Evolutionary conservation across 306 rosid species (phyloP).

Genomic region (Prunus mume): DNA sequence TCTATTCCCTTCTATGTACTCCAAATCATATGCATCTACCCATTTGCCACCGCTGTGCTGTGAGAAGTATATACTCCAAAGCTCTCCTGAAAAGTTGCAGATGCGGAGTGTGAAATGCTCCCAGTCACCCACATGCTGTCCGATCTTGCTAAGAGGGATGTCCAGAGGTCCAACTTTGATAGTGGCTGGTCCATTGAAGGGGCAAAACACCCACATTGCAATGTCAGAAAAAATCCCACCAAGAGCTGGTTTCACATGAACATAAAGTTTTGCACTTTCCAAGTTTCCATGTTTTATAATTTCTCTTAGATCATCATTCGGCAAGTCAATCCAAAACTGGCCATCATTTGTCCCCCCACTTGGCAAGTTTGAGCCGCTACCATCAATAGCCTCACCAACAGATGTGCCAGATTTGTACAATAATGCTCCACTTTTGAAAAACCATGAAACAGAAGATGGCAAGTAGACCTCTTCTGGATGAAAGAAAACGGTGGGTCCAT

Average conservation of each 20-base stretch:
- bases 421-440: slow-evolving; percentile 63
- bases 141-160: slow-evolving; percentile 54
- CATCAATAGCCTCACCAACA: slow-evolving; percentile 57
- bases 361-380: slow-evolving; percentile 70
- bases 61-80: slow-evolving; percentile 50
- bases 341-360: slow-evolving; percentile 62
- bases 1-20: slow-evolving; percentile 47
- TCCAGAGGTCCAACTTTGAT: slow-evolving; percentile 57
- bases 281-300: slow-evolving; percentile 56
- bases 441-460: slow-evolving; percentile 95
- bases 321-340: slow-evolving; percentile 83
- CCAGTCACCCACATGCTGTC: slow-evolving; percentile 82
- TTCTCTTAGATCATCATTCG: slow-evolving; percentile 51
- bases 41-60: slow-evolving; percentile 59
- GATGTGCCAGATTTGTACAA: slow-evolving; percentile 44
- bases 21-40: slow-evolving; percentile 53
- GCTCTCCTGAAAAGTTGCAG: slow-evolving; percentile 53
- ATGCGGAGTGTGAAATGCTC: slow-evolving; percentile 80
- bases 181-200: slow-evolving; percentile 90
- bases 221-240: slow-evolving; percentile 88
- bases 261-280: slow-evolving; percentile 67
- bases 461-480: slow-evolving; percentile 79
- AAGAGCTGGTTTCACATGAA: slow-evolving; percentile 84
- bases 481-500: slow-evolving; percentile 83
- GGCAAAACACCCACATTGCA: slow-evolving; percentile 91